Evolutionary conservation across 345 rosid genomes (phyloP).

Genomic region (Pistacia atlantica): DNA sequence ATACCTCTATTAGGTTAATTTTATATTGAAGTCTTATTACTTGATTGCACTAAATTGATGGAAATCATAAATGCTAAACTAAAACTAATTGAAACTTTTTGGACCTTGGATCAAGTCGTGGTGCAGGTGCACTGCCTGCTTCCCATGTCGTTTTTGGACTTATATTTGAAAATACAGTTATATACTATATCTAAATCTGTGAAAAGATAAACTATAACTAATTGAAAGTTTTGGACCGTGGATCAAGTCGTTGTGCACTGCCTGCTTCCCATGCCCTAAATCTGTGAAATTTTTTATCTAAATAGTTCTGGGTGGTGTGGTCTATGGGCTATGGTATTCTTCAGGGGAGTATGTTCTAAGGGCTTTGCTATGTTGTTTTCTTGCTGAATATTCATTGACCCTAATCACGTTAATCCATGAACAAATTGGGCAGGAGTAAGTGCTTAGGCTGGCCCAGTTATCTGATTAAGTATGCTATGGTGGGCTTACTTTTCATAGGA

Average conservation of each 20-base stretch:
- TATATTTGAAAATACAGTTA: background rate
- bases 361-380: background rate
- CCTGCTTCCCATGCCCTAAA: background rate
- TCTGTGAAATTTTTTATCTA: background rate
- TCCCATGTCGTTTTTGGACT: background rate
- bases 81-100: constrained; percentile 1
- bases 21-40: background rate
- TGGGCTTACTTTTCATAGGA: background rate
- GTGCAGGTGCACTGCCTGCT: background rate
- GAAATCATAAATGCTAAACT: background rate
- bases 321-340: constrained; percentile 2
- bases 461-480: background rate
- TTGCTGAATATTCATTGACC: background rate
- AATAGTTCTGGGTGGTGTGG: background rate
- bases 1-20: background rate
- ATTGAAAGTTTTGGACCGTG: too few species aligned
- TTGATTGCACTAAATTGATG: background rate
- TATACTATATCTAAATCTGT: too few species aligned
- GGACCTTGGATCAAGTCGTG: background rate
- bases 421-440: background rate
- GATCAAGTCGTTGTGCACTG: too few species aligned
- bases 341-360: background rate
- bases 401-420: background rate
- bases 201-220: too few species aligned
- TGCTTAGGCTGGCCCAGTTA: background rate